These are phyloP conservation scores for Camellia oleifera DNA, from an alignment of 179 eudicot genomes.

Conservation along the genomic window DNA sequence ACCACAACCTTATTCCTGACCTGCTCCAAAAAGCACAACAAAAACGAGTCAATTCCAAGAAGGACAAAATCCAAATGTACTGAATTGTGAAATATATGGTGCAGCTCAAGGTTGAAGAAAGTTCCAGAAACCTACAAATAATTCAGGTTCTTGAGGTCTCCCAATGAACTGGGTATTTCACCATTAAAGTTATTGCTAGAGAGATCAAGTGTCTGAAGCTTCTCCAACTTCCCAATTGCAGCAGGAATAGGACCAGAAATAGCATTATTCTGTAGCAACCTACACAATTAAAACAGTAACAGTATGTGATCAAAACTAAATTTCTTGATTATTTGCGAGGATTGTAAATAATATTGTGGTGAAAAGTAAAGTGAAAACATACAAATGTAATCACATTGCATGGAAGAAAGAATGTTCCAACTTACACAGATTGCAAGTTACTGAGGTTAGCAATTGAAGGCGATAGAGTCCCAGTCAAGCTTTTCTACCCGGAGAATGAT, in stretches of 20 bases:
- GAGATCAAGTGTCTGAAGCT: slow-evolving; percentile 83
- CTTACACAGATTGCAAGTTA: no score
- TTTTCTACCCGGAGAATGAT: no score
- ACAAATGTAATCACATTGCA: background rate
- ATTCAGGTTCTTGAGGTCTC: slow-evolving; percentile 58
- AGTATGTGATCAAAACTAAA: background rate
- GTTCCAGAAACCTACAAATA: slow-evolving; percentile 62
- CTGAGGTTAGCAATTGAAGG: no score
- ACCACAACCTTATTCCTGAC: slow-evolving; percentile 29
- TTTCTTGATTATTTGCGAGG: background rate
- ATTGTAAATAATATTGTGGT: background rate
- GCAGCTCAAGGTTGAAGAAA: background rate
- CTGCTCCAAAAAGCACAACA: slow-evolving; percentile 15
- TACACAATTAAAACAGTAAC: slow-evolving; percentile 18
- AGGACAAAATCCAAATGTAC: no score
- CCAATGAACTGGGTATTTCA: slow-evolving; percentile 68
- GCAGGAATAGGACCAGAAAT: slow-evolving; percentile 70
- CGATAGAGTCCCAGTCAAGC: no score
- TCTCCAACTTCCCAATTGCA: slow-evolving; percentile 63
- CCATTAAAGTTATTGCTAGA: slow-evolving; percentile 65
- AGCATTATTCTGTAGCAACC: slow-evolving; percentile 77
- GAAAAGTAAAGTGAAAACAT: background rate
- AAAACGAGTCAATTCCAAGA: slow-evolving; percentile 1
- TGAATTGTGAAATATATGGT: no score
- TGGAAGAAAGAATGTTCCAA: background rate